phyloP scores from a whole-genome alignment of 176 grass and related monocot species.

The Phoenix roebelenii region DNA sequence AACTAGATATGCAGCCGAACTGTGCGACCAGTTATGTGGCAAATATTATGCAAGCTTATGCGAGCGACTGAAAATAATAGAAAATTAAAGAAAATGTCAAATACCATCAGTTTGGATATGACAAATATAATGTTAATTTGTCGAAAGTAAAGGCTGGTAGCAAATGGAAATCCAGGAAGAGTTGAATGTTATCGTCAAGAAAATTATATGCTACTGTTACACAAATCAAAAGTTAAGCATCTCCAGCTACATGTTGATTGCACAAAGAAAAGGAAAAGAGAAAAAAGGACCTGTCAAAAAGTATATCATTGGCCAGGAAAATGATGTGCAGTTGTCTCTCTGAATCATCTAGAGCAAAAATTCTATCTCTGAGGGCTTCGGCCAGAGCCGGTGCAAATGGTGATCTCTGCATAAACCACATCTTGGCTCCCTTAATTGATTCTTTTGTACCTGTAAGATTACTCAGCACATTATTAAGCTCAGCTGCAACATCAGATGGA shows the following conservation, averaged over 20 bases:
- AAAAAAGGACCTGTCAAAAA: conserved; percentile 71
- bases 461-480: conserved; percentile 53
- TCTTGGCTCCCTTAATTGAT: conserved; percentile 90
- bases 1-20: no score
- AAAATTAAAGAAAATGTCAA: no score
- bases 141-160: no score
- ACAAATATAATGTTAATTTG: no score
- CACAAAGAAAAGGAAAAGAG: neutral
- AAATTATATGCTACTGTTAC: no score
- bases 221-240: no score
- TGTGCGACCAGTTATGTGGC: no score
- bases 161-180: no score
- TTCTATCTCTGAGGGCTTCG: conserved; percentile 67
- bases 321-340: conserved; percentile 93
- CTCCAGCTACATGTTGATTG: neutral
- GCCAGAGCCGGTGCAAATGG: conserved; percentile 66
- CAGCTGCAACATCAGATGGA: conserved; percentile 69
- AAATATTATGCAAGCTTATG: no score
- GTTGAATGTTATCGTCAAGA: no score
- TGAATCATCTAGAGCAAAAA: conserved; percentile 74
- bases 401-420: conserved; percentile 82
- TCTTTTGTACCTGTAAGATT: conserved; percentile 92
- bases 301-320: conserved; percentile 93
- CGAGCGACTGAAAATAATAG: no score
- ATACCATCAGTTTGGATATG: no score